Evolutionary conservation across 306 rosid species (phyloP).

Genomic region (Sophora flavescens): DNA sequence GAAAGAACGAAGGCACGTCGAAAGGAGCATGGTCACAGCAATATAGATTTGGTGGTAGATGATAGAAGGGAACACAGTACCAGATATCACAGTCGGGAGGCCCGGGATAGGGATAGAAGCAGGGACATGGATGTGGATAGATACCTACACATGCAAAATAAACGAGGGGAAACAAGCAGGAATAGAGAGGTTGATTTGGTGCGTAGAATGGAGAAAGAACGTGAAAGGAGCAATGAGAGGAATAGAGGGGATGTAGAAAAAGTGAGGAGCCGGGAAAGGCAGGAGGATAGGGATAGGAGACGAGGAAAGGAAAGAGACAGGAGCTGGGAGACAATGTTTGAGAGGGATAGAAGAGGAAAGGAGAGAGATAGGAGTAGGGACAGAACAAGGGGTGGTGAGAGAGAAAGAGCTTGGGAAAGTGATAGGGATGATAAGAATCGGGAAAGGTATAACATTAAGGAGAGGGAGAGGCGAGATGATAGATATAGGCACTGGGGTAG

Average conservation of each 20-base stretch:
- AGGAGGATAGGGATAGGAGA: slow-evolving; percentile 62
- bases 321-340: slow-evolving; percentile 58
- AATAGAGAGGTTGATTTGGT: slow-evolving; percentile 57
- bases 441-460: slow-evolving; percentile 51
- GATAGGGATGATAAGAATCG: slow-evolving; percentile 60
- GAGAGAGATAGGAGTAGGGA: slow-evolving; percentile 64
- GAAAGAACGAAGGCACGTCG: slow-evolving; percentile 44
- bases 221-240: slow-evolving; percentile 59
- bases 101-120: slow-evolving; percentile 54
- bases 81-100: slow-evolving; percentile 51
- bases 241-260: slow-evolving; percentile 63
- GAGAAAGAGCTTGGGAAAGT: slow-evolving; percentile 63
- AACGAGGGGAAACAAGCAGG: slow-evolving; percentile 54
- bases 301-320: slow-evolving; percentile 66
- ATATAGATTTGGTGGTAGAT: slow-evolving; percentile 52
- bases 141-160: slow-evolving; percentile 55
- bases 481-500: slow-evolving; percentile 54
- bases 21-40: slow-evolving; percentile 47
- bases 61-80: slow-evolving; percentile 57
- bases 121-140: slow-evolving; percentile 56
- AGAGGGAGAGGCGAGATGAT: slow-evolving; percentile 66
- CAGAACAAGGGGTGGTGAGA: slow-evolving; percentile 52
- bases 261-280: slow-evolving; percentile 64
- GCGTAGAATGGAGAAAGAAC: slow-evolving; percentile 51
- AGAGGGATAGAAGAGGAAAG: slow-evolving; percentile 58